phyloP scores from a whole-genome alignment of 192 early-diverging fungal species.

The Gigaspora rosea region DNA sequence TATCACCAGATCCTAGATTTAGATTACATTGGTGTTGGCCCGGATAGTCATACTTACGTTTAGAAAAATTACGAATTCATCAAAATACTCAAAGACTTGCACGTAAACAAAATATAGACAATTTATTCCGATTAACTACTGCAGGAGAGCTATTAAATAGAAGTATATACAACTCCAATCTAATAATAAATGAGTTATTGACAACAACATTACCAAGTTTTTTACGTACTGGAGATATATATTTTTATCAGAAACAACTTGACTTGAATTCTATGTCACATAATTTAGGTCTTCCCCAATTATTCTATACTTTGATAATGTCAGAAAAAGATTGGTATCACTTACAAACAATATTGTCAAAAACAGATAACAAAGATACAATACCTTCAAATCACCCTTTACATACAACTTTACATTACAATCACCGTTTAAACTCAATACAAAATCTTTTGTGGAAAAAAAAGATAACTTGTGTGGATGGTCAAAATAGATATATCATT shows the following conservation, averaged over 20 bases:
- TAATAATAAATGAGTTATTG: not conserved
- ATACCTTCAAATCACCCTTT: conserved; percentile 6
- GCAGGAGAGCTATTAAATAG: not conserved
- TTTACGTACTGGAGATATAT: not conserved
- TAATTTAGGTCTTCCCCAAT: not conserved
- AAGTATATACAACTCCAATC: not conserved
- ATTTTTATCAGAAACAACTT: conserved; percentile 4
- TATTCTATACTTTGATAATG: not conserved
- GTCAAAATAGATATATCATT: not conserved
- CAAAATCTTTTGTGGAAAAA: not conserved
- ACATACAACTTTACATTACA: not conserved
- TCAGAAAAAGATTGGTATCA: not conserved
- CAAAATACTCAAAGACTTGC: not conserved
- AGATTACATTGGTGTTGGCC: too few relatives aligned
- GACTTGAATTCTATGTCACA: not conserved
- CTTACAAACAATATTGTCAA: conserved; percentile 4
- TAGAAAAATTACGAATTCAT: not conserved
- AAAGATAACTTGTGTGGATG: not conserved
- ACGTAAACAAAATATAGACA: too few relatives aligned
- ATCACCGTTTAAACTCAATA: not conserved
- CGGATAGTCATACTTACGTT: too few relatives aligned
- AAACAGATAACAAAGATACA: not conserved
- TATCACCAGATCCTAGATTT: not conserved
- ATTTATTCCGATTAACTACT: not conserved
- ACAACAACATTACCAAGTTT: not conserved